Conservation (phyloP, 2,329 filamentous ascomycete genomes). For the Microsporum ferrugineum region DNA sequence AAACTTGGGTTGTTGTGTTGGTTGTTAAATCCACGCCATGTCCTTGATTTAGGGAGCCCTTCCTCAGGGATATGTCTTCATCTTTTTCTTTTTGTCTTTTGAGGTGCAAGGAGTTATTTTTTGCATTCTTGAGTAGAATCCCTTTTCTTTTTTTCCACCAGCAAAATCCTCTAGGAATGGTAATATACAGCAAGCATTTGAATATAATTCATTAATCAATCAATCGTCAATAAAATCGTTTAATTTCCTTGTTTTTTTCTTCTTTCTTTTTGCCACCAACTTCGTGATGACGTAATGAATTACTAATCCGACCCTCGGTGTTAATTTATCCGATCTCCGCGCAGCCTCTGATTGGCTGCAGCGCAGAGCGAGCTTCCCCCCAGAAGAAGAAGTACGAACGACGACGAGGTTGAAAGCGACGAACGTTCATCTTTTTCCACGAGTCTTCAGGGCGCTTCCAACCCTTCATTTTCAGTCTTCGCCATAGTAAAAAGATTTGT, state of each 20-base stretch:
- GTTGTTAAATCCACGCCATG: background rate
- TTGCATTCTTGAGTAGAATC: constrained; percentile 1
- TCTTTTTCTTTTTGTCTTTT: background rate
- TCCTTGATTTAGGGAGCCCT: background rate
- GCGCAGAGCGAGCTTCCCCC: constrained; percentile 2
- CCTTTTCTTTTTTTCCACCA: background rate
- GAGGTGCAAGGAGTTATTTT: constrained; percentile 2
- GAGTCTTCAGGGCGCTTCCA: background rate
- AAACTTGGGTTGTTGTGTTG: background rate
- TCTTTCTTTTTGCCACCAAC: background rate
- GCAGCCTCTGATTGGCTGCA: constrained; percentile 3
- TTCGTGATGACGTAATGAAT: constrained; percentile 3
- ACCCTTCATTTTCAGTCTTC: background rate
- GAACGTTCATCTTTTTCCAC: background rate
- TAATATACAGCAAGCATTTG: constrained; percentile 1
- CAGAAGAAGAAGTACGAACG: background rate
- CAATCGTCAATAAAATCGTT: background rate
- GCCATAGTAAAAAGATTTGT: background rate
- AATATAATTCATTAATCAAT: background rate
- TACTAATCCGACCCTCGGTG: background rate
- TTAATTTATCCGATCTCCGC: background rate
- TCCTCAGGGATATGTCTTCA: background rate
- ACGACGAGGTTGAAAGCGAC: background rate
- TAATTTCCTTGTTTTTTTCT: background rate
- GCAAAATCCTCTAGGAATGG: background rate